Base-by-base conservation (phyloP, 331 rosid genomes). In the Dryas integrifolia region DNA sequence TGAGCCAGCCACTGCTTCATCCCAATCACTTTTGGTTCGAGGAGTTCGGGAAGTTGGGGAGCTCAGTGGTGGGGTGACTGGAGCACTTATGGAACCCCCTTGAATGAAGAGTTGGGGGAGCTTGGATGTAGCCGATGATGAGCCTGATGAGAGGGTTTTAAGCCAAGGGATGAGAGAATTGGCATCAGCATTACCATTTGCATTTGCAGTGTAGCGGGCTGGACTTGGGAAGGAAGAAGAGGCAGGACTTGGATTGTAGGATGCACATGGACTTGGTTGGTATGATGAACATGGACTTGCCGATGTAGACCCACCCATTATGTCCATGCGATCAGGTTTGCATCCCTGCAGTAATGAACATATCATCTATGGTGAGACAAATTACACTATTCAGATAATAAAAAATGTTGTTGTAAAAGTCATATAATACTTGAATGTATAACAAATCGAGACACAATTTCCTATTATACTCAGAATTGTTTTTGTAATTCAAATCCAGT, bases 141-240 rank as follows among this genome's bases (percentile, higher is more conserved):
- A 87, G 13, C 92, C 81, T 12, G 98, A 89, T 4, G 98, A 88
- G 74, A 94, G 96, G 82, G 90, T 94, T 74, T 88, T 94, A 74
- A 94, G 91, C 98, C 98, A 94, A n/a, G 98, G 98, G 75, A 94
- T 94, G 80, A 94, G 98, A 45, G 98, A 91, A 77, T 94, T 90
- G 9, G 96, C 88, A 70, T 94, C 97, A 6, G 86, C 67, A 69
- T 83, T 84, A 18, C 67, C 84, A 48, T 81, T 88, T 8, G 77
- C 86, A 46, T 86, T 85, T 14, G 80, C 65, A 1, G 86, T 12
- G 58, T 86, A 94, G 6, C 81, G 98, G 7, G 98, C 82, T 6
- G 97, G 98, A 52, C 97, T 94, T 21, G 97, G 98, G 70, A 91
- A 94, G 61, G 98, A 94, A 59, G 98, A 94, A 1, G 98, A 91